Evolutionary conservation across 1,139 yeast genomes (phyloP), one percentile per base, ranked within the genome.

Genomic region (Lizanozyma gosingica): DNA sequence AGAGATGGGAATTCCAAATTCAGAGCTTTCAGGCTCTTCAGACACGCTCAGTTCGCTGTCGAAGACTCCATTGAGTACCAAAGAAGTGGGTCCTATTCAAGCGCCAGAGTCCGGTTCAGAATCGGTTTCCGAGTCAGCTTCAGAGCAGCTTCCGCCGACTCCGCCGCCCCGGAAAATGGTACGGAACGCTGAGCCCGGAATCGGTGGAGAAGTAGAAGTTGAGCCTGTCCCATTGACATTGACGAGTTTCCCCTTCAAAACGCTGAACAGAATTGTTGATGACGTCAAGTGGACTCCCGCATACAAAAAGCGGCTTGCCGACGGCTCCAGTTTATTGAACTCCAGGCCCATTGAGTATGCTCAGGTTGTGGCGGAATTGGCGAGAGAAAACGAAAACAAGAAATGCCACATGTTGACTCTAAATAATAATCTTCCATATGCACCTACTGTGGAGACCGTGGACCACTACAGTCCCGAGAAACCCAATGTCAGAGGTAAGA

Each of bases 201-300:
- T n/a, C n/a, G n/a, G n/a, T n/a, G n/a, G n/a, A n/a, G n/a, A n/a
- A n/a, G n/a, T n/a, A n/a, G n/a, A n/a, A n/a, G n/a, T n/a, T n/a
- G n/a, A n/a, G n/a, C n/a, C n/a, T n/a, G 29, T 6, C 11, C 29
- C 9, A 22, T 6, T 22, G 29, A 6, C 29, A 11, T 22, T 22
- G 17, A 6, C 11, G 29, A 22, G 11, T 11, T 44, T 27, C 39
- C 69, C 77, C 3, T 78, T 75, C 58, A 83, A 83, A 51, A 80
- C 90, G 0, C 60, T 80, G 18, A 82, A 82, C 49, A 63, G 92
- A 40, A 65, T 83, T 27, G 49, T 82, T 22, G 87, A 81, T 53
- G 92, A 83, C 51, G 55, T 82, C 35, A 65, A 73, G 48, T 71
- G 73, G 70, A 53, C 71, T 42, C 39, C 62, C 36, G 60, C 65